These are phyloP conservation scores for Penicillium sp. DNA, from an alignment of 2,329 filamentous ascomycete genomes.

Conservation along the genomic window DNA sequence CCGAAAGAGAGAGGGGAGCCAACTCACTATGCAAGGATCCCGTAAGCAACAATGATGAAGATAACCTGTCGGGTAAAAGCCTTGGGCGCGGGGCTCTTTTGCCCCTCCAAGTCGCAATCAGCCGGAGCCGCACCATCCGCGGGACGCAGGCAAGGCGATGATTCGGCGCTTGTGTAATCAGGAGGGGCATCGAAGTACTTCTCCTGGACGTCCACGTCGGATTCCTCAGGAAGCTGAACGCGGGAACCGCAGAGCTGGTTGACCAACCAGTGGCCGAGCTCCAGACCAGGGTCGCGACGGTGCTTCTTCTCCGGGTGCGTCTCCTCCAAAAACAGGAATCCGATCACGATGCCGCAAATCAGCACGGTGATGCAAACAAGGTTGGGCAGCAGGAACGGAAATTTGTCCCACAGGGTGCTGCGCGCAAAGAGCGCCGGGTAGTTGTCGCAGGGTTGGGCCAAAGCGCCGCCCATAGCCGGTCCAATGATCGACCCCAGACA, in stretches of 20 bases:
- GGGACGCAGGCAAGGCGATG: constrained; percentile 50
- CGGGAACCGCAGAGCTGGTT: constrained; percentile 29
- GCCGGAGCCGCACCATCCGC: constrained; percentile 30
- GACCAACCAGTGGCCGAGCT: constrained; percentile 69
- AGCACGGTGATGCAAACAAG: constrained; percentile 82
- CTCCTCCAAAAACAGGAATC: constrained; percentile 86
- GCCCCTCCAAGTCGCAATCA: constrained; percentile 41
- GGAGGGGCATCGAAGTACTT: constrained; percentile 61
- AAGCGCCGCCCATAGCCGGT: constrained; percentile 81
- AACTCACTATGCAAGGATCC: constrained; percentile 89
- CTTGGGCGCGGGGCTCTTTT: constrained; percentile 48
- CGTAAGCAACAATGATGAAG: constrained; percentile 83
- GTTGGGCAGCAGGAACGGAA: constrained; percentile 88
- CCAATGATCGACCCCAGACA: constrained; percentile 94
- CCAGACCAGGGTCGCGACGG: constrained; percentile 69
- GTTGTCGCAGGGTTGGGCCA: constrained; percentile 80
- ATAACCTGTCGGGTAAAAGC: constrained; percentile 82
- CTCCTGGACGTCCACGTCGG: constrained; percentile 38
- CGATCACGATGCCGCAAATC: constrained; percentile 68
- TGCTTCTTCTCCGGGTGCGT: constrained; percentile 81
- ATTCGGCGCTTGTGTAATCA: constrained; percentile 61
- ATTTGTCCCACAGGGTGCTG: constrained; percentile 76
- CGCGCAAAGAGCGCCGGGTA: constrained; percentile 70
- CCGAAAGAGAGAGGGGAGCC: background rate
- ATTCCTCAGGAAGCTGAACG: constrained; percentile 42